These are phyloP conservation scores for Hypoxylon sp. DNA, from an alignment of 2,329 filamentous ascomycete genomes.

Conservation along the genomic window DNA sequence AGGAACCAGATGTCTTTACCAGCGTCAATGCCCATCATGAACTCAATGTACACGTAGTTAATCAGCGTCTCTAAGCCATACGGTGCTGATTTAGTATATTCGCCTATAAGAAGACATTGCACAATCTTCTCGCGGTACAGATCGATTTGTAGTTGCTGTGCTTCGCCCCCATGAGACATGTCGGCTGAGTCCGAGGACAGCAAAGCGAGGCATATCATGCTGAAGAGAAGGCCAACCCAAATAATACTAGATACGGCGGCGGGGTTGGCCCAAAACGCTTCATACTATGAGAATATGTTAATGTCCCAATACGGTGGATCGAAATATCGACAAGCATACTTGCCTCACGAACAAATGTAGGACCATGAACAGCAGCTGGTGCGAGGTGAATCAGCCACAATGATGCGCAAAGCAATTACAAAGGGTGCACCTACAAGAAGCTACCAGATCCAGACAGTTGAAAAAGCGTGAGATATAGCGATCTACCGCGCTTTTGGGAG, in stretches of 20 bases:
- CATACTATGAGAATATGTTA: conserved; percentile 11
- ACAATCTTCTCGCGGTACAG: conserved; percentile 21
- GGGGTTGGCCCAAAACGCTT: conserved; percentile 20
- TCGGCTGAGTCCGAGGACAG: conserved; percentile 10
- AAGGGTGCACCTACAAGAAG: conserved; percentile 7
- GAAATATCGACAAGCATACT: conserved; percentile 5
- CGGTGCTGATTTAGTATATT: conserved; percentile 18
- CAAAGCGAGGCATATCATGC: conserved; percentile 22
- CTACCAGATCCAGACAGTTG: conserved; percentile 16
- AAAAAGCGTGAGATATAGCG: conserved; percentile 22
- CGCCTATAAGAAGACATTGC: conserved; percentile 17
- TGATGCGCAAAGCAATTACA: not conserved
- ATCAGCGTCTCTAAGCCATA: conserved; percentile 14
- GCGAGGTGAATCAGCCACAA: not conserved
- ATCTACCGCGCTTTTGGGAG: conserved; percentile 16
- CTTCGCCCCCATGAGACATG: conserved; percentile 2
- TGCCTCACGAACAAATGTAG: conserved; percentile 18
- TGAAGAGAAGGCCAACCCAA: conserved; percentile 20
- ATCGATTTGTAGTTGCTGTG: conserved; percentile 16
- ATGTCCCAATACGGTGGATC: not conserved
- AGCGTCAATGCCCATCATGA: conserved; percentile 15
- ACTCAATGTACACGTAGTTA: conserved; percentile 23
- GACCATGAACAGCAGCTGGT: conserved; percentile 17
- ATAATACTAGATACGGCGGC: conserved; percentile 10
- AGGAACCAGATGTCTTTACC: conserved; percentile 18